Conservation (phyloP, 169 alveolate genomes). For the Eimeria praecox region DNA sequence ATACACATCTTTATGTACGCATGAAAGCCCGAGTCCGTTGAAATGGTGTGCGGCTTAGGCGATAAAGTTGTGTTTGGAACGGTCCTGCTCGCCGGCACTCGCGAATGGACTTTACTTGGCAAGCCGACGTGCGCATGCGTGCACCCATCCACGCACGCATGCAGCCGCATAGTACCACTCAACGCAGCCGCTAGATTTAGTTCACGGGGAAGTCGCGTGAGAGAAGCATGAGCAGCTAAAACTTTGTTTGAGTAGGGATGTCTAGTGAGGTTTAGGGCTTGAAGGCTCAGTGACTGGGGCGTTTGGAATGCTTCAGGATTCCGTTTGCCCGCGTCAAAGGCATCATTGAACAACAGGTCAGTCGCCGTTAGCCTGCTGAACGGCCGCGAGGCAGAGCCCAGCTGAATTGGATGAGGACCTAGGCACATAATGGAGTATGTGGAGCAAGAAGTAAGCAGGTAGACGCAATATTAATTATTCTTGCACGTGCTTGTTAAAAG, state of each 20-base stretch:
- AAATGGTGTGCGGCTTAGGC: constrained; percentile 48
- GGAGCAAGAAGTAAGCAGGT: background rate
- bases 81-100: constrained; percentile 91
- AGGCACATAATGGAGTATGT: background rate
- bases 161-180: no score
- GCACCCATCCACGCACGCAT: background rate
- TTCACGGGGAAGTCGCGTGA: background rate
- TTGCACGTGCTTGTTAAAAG: background rate
- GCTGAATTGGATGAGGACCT: background rate
- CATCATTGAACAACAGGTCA: constrained; percentile 90
- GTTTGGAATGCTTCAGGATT: constrained; percentile 84
- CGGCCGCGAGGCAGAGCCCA: background rate
- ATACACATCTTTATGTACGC: background rate
- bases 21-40: background rate
- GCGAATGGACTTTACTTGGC: constrained; percentile 93
- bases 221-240: background rate
- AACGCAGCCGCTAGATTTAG: no score
- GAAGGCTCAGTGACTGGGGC: background rate
- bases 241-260: background rate
- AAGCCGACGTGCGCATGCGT: constrained; percentile 89
- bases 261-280: background rate
- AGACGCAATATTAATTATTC: background rate
- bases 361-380: background rate
- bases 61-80: constrained; percentile 89
- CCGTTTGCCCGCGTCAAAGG: constrained; percentile 93